phyloP scores from a whole-genome alignment of 139 green algal species.

The Eudorina sp. region DNA sequence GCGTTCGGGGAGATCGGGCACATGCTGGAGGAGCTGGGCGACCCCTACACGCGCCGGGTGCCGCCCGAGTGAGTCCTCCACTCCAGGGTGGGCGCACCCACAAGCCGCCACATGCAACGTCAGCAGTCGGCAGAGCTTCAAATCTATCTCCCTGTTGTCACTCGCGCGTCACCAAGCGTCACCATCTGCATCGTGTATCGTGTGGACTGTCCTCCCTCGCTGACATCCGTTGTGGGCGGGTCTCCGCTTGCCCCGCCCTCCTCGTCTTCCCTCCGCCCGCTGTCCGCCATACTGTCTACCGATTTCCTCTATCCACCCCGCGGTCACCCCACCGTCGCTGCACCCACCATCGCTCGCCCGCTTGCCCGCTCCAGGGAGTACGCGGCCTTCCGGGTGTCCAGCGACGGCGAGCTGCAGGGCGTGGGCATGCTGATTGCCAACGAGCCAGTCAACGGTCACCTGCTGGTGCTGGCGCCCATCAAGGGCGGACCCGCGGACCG shows the following conservation, averaged over 20 bases:
- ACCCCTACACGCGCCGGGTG: constrained; percentile 95
- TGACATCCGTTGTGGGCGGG: too few species aligned
- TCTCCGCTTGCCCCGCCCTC: too few species aligned
- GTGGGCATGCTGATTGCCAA: constrained; percentile 94
- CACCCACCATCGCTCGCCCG: too few species aligned
- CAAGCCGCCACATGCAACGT: too few species aligned
- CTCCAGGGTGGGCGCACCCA: too few species aligned
- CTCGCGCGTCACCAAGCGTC: too few species aligned
- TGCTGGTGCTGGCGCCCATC: constrained; percentile 89
- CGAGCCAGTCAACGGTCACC: constrained; percentile 62
- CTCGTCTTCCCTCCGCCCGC: too few species aligned
- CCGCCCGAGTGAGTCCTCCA: constrained; percentile 67
- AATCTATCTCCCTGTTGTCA: too few species aligned
- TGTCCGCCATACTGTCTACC: too few species aligned
- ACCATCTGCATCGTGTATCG: too few species aligned
- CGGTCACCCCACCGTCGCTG: not conserved
- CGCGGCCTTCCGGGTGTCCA: constrained; percentile 81
- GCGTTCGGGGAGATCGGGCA: constrained; percentile 70
- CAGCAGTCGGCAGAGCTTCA: too few species aligned
- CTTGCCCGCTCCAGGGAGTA: constrained; percentile 80
- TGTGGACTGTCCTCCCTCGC: too few species aligned
- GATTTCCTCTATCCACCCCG: not conserved
- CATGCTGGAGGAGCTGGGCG: constrained; percentile 90
- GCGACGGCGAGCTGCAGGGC: constrained; percentile 92
- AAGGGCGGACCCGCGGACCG: constrained; percentile 86